Evolutionary conservation across 352 stramenopile species (phyloP), one percentile per base, ranked within the genome.

Genomic region (Phytophthora vignae): DNA sequence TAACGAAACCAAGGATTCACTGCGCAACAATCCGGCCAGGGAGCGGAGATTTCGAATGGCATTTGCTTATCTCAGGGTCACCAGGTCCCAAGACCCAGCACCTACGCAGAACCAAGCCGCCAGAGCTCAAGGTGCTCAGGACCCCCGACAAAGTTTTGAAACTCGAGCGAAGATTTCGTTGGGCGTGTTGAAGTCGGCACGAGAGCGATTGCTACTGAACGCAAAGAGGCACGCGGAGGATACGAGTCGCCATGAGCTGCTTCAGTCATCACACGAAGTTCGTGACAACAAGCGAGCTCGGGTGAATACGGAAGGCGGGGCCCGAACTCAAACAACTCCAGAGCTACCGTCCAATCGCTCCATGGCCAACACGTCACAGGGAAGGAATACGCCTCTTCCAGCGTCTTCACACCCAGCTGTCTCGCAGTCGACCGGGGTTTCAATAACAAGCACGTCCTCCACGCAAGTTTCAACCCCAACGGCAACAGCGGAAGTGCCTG

Each of bases 41-140:
- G 72, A 79, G 55, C 60, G 72, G 6, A 65, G 19, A 33, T 70
- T 76, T 42, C 72, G 72, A 4, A 73, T 72, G 40, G 44, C 46
- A 25, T 79, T 79, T 61, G 72, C 67, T 15, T 73, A 73, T 36
- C 31, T 67, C 11, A 67, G 72, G 15, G 50, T 66, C 6, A 75
- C 52, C 19, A 59, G 25, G 25, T 25, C 36, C 2, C 53, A 67
- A 50, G 6, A 4, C 40, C 29, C 60, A 17, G 11, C 57, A 46
- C 46, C 3, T 17, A 27, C n/a, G 27, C 22, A 12, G 33, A 21
- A 21, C 17, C 38, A 17, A 12, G 19, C 12, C 38, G 44, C 17
- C 14, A 36, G 8, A 42, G 44, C 38, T 52, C 19, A 65, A 53
- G 29, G 21, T 22, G 31, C 9, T 59, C n/a, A 52, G 38, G 42